Evolutionary conservation across 352 stramenopile species (phyloP), one percentile per base, ranked within the genome.

Genomic region (Blastocystis sp.): DNA sequence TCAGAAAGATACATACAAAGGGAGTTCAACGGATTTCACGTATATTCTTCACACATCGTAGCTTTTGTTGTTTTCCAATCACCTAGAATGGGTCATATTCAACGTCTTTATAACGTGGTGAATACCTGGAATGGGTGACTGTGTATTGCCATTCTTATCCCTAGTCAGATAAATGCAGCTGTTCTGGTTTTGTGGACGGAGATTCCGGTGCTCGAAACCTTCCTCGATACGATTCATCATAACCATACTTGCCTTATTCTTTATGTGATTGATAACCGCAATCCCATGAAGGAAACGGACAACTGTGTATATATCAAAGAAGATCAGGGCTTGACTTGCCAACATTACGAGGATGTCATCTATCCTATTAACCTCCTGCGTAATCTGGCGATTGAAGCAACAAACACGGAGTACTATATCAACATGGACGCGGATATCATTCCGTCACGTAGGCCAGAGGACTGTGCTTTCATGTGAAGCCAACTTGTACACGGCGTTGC

Each of bases 341-440:
- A 72, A 24, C 61, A 18, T 4, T 27, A 44, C 27, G 42, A 72
- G 21, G 40, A 42, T 48, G n/a, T 32, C 7, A 72, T 72, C 42
- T 79, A 79, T 29, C 69, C 69, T 32, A 79, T 79, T 42, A 79
- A 79, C 32, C 63, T 36, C 18, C 69, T 79, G 6, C 32, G 69
- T 0, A 34, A 42, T 42, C 27, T 79, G 0, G 69, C 69, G 1
- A 79, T 79, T 29, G 57, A 79, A 7, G 29, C 29, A 24, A 65
- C 57, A 11, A 11, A 21, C n/a, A 79, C 69, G 2, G 16, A 18
- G 1, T 36, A 79, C 53, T 79, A 57, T 49, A 9, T 61, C 2
- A 61, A 65, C 24, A 21, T 65, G 2, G 69, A 79, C 16, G 57
- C 57, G 69, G 69, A 79, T 49, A n/a, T 79, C 16, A 57, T 24